phyloP scores from a whole-genome alignment of 441 rosid genomes.

The Capsella rubella region DNA sequence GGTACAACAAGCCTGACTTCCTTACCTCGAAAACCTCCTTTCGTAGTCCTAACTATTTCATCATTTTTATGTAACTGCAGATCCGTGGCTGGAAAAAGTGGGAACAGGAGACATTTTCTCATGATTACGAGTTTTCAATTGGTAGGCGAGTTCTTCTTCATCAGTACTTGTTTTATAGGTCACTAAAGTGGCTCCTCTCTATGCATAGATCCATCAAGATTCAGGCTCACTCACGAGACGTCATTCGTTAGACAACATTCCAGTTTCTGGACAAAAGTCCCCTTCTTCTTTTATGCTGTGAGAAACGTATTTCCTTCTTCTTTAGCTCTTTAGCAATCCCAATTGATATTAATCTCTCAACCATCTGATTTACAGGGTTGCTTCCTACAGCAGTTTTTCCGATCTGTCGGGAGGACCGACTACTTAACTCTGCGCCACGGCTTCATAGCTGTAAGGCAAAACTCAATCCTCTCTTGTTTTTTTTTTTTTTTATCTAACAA shows the following conservation, averaged over 20 bases:
- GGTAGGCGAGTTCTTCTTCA: conserved; percentile 46
- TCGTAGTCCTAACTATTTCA: conserved; percentile 1
- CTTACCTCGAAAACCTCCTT: not conserved
- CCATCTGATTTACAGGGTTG: conserved; percentile 61
- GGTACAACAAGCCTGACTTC: conserved; percentile 49
- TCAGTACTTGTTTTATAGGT: not conserved
- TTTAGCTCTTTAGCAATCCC: not conserved
- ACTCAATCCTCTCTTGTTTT: conserved; percentile 8
- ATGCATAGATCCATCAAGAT: conserved; percentile 75
- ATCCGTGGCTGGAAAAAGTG: conserved; percentile 80
- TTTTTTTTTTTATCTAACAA: not conserved
- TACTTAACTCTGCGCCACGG: conserved; percentile 85
- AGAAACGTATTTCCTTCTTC: conserved; percentile 37
- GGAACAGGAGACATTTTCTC: conserved; percentile 75
- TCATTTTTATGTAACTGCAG: conserved; percentile 47
- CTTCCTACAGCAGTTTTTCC: conserved; percentile 78
- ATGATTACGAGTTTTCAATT: conserved; percentile 72
- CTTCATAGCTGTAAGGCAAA: conserved; percentile 70
- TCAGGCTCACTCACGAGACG: conserved; percentile 83
- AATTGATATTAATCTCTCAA: not conserved
- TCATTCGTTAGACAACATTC: conserved; percentile 84
- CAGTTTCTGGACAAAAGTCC: conserved; percentile 85
- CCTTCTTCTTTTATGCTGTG: conserved; percentile 76
- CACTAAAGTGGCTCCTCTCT: conserved; percentile 6
- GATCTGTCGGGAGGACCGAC: conserved; percentile 78